Evolutionary conservation across 179 eudicot species (phyloP).

Genomic region (Beta lomatogona): DNA sequence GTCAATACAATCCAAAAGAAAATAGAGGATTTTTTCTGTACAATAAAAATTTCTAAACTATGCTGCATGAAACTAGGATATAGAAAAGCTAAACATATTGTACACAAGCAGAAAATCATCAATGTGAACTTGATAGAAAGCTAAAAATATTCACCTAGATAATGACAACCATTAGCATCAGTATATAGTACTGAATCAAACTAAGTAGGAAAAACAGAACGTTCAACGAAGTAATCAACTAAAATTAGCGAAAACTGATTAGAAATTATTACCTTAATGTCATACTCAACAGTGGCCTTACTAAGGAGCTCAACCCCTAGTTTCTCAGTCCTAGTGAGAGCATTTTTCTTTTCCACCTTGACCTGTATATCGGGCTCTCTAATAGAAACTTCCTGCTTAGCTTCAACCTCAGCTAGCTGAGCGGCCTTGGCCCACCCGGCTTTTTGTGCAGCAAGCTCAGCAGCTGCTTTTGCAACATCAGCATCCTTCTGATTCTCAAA

Average conservation of each 20-base stretch:
- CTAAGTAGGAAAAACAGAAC: too few relatives aligned
- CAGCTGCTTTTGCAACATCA: conserved; percentile 39
- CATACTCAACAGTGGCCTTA: conserved; percentile 43
- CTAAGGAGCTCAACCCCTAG: conserved; percentile 41
- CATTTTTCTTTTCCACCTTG: conserved; percentile 46
- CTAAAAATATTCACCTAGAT: too few relatives aligned
- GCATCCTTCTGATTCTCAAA: conserved; percentile 42
- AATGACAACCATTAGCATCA: too few relatives aligned
- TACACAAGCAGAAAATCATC: too few relatives aligned
- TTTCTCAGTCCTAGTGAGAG: conserved; percentile 35
- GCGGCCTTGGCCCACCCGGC: conserved; percentile 36
- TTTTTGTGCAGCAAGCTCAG: conserved; percentile 36
- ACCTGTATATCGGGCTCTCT: conserved; percentile 37
- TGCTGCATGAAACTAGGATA: too few relatives aligned
- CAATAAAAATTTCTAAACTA: neutral
- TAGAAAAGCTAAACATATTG: too few relatives aligned
- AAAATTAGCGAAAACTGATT: neutral
- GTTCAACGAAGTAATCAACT: neutral
- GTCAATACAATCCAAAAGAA: too few relatives aligned
- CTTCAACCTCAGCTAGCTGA: conserved; percentile 38
- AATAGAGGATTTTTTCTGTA: conserved; percentile 22
- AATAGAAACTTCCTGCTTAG: conserved; percentile 31
- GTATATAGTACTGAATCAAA: too few relatives aligned
- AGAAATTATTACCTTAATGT: conserved; percentile 31
- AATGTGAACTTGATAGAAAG: too few relatives aligned